Conservation (phyloP, 2,329 filamentous ascomycete species). For the Fusarium piperis region DNA sequence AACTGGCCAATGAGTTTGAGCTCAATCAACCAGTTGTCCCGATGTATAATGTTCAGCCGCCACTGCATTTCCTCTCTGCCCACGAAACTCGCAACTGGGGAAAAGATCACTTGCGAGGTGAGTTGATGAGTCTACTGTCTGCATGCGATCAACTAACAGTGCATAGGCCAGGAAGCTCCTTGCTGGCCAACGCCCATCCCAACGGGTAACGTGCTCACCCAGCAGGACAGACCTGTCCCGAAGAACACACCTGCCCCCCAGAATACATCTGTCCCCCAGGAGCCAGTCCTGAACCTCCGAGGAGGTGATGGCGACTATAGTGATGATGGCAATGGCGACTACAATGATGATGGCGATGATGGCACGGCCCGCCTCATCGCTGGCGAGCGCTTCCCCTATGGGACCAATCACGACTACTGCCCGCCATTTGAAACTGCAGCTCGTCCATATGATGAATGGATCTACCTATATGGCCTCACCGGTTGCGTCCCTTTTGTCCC, state of each 20-base stretch:
- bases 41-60: slow-evolving; percentile 36
- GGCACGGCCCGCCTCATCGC: no score
- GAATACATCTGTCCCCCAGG: background rate
- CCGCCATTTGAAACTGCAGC: background rate
- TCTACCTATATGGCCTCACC: slow-evolving; percentile 40
- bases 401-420: slow-evolving; percentile 2
- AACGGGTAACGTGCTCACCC: background rate
- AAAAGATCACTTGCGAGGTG: slow-evolving; percentile 36
- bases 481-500: slow-evolving; percentile 46
- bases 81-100: slow-evolving; percentile 46
- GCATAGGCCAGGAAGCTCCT: slow-evolving; percentile 11
- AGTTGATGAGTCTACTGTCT: background rate
- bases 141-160: slow-evolving; percentile 1
- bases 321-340: background rate
- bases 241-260: background rate
- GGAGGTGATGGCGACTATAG: slow-evolving; percentile 15
- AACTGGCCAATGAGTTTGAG: slow-evolving; percentile 33
- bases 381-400: background rate
- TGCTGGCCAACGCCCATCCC: slow-evolving; percentile 10
- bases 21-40: slow-evolving; percentile 19
- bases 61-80: slow-evolving; percentile 47
- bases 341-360: background rate
- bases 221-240: background rate
- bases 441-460: slow-evolving; percentile 9
- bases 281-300: slow-evolving; percentile 20